Base-by-base conservation (phyloP, 306 rosid genomes). In the Canavalia ensiformis region DNA sequence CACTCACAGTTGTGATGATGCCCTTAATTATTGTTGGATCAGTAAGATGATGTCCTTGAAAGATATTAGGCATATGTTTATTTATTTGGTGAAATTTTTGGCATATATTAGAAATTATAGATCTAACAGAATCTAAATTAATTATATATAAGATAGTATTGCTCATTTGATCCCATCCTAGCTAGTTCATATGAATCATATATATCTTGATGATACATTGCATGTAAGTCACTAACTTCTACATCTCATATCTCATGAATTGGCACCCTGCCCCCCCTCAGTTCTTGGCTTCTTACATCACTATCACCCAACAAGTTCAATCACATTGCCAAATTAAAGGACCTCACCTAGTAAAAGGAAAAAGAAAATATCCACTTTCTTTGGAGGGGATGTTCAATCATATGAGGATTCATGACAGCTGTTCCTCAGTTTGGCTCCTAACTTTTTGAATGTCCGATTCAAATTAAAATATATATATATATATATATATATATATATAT, bases 281-380 rank as follows among this genome's bases (percentile, higher is more conserved):
- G 34, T 29, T 63, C 37, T 65, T 55, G 49, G 25, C 25, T 18
- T 18, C 25, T 18, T 18, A 18, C 55, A 82, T 82, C 77, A 59
- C 73, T 69, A 30, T 77, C 83, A 72, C 63, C 63, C 9, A 57
- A 66, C 46, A 13, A 30, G 31, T 34, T 76, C 57, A 47, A 46
- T 30, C 8, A 71, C 62, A 71, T 13, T 58, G 52, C 45, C 13
- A 72, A 18, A 18, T 18, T 18, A 18, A 18, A 34, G 55, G 60
- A 77, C 25, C 45, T 50, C 46, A 54, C 29, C 39, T 33, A 39
- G 4, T 54, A 60, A 76, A 79, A 13, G 0, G 41, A 70, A 42
- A 76, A 41, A 28, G 41, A 64, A 64, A 82, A 82, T 62, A 52
- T 83, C 76, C 55, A 34, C 28, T 44, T 55, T 78, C 55, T 25